phyloP scores from a whole-genome alignment of 179 eudicot species.

The Heliamphora pulchella region DNA sequence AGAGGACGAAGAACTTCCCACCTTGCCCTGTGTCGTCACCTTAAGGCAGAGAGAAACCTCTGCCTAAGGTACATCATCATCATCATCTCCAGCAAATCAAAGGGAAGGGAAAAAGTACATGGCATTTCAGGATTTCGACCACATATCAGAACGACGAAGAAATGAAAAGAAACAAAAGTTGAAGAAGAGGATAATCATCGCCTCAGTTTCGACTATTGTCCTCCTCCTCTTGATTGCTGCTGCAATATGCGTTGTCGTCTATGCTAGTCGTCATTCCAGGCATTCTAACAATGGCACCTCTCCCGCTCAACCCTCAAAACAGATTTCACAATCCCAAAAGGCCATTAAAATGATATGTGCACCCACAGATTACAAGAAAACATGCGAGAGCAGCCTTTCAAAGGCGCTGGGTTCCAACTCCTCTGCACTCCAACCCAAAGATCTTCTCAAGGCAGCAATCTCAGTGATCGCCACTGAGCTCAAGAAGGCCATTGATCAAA shows the following conservation, averaged over 20 bases:
- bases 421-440: constrained; percentile 21
- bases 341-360: constrained; percentile 47
- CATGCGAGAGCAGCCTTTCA: constrained; percentile 43
- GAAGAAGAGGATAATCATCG: constrained; percentile 32
- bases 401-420: constrained; percentile 28
- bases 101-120: constrained; percentile 17
- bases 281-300: neutral
- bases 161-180: constrained; percentile 40
- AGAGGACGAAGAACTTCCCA: constrained; percentile 1
- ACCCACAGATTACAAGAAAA: constrained; percentile 48
- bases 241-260: constrained; percentile 27
- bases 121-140: constrained; percentile 78
- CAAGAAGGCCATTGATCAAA: constrained; percentile 19
- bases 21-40: constrained; percentile 15
- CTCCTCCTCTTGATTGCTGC: constrained; percentile 31
- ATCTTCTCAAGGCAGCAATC: constrained; percentile 32
- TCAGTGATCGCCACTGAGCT: constrained; percentile 23
- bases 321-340: constrained; percentile 25
- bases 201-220: constrained; percentile 17
- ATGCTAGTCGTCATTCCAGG: neutral
- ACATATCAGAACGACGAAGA: constrained; percentile 53
- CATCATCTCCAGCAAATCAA: neutral
- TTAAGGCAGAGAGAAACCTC: constrained; percentile 30
- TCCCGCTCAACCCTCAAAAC: neutral
- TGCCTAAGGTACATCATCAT: constrained; percentile 17